These are phyloP conservation scores for Fusarium paranaense DNA, from an alignment of 2,329 filamentous ascomycete species.

Conservation along the genomic window DNA sequence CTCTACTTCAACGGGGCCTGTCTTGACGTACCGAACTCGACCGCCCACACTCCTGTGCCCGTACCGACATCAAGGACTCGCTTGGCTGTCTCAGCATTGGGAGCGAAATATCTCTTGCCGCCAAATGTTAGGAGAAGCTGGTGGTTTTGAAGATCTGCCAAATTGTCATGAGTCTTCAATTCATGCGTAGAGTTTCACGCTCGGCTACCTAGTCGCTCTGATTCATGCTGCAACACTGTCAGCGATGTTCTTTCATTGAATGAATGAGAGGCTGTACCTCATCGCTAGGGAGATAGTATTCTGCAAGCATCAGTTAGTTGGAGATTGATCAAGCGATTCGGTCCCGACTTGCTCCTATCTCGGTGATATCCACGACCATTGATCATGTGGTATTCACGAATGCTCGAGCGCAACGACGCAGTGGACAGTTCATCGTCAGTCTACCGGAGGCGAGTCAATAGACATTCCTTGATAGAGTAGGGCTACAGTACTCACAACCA, in stretches of 20 bases:
- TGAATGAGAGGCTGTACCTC: background rate
- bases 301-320: background rate
- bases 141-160: background rate
- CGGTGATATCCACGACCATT: background rate
- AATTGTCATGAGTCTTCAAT: background rate
- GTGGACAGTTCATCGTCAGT: background rate
- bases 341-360: background rate
- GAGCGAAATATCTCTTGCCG: background rate
- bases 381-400: background rate
- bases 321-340: background rate
- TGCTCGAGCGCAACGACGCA: background rate
- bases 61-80: background rate
- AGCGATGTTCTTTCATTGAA: background rate
- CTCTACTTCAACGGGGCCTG: background rate
- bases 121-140: background rate
- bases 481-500: background rate
- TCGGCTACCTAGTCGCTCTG: background rate
- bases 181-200: background rate
- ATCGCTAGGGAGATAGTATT: background rate
- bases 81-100: background rate
- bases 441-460: background rate
- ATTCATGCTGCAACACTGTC: background rate
- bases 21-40: background rate
- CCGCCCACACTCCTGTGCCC: background rate
- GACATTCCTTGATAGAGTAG: background rate